phyloP scores from a whole-genome alignment of 176 grass and related monocot species.

The Carex parvula region DNA sequence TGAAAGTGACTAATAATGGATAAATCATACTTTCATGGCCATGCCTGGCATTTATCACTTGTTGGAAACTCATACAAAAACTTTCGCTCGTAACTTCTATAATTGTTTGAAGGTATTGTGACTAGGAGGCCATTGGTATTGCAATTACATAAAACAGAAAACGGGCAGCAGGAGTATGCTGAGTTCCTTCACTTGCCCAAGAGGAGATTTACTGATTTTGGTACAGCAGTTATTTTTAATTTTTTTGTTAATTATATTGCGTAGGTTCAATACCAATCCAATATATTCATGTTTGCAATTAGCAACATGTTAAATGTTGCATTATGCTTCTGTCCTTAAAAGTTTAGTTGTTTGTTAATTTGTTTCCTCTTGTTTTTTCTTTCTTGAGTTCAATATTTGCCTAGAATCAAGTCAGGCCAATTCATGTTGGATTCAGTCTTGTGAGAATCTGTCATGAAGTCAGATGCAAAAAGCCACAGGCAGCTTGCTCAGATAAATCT shows the following conservation, averaged over 20 bases:
- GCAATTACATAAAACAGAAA: conserved; percentile 76
- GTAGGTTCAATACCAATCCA: not conserved
- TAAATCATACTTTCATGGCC: not conserved
- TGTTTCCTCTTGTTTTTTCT: not conserved
- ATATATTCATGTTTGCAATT: not conserved
- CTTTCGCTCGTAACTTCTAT: not conserved
- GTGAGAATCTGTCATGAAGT: not conserved
- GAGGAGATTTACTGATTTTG: conserved; percentile 67
- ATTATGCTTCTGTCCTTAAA: not conserved
- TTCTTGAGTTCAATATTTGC: not conserved
- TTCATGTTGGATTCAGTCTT: not conserved
- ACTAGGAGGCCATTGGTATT: conserved; percentile 86
- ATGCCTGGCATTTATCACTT: not conserved
- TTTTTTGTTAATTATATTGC: not conserved
- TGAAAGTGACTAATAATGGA: not conserved
- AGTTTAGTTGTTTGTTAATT: not conserved
- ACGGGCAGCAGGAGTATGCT: conserved; percentile 59
- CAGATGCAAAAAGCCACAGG: not conserved
- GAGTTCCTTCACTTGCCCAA: conserved; percentile 77
- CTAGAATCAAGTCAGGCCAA: not conserved
- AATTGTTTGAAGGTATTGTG: conserved; percentile 68
- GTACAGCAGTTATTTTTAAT: conserved; percentile 28
- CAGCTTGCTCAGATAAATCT: not conserved
- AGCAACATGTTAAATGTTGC: not conserved
- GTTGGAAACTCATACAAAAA: not conserved